phyloP scores from a whole-genome alignment of 75 land plant species.

The Pinus albicaulis region DNA sequence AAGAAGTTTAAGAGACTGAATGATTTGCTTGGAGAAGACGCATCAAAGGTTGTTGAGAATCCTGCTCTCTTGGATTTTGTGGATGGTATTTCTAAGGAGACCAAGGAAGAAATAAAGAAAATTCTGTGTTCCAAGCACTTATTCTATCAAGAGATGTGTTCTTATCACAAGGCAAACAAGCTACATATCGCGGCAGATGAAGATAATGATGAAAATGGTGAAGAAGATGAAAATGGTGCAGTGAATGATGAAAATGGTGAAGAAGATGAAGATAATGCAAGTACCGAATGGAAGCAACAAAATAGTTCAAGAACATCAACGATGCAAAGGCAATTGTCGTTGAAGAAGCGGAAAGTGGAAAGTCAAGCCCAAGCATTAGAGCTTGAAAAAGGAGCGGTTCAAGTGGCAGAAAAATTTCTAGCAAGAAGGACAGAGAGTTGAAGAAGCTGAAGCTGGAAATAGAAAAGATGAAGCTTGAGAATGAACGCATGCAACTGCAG shows the following conservation, averaged over 20 bases:
- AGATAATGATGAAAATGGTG: no score
- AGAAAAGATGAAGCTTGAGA: no score
- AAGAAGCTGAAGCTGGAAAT: no score
- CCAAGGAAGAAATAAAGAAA: slow-evolving; percentile 66
- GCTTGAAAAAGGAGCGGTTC: slow-evolving; percentile 53
- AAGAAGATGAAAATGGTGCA: not conserved
- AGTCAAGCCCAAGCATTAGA: slow-evolving; percentile 46
- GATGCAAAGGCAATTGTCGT: slow-evolving; percentile 26
- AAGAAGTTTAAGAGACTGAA: slow-evolving; percentile 64
- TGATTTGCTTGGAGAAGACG: slow-evolving; percentile 61
- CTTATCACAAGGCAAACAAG: slow-evolving; percentile 53
- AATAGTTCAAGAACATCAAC: slow-evolving; percentile 1
- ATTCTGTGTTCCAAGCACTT: slow-evolving; percentile 65
- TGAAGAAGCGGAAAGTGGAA: slow-evolving; percentile 42
- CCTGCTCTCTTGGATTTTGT: slow-evolving; percentile 51
- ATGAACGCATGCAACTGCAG: no score
- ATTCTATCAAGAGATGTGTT: slow-evolving; percentile 68
- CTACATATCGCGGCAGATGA: slow-evolving; percentile 4
- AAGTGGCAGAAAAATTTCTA: slow-evolving; percentile 74
- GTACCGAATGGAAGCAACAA: slow-evolving; percentile 8
- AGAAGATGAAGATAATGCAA: slow-evolving; percentile 7
- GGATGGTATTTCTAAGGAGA: slow-evolving; percentile 34
- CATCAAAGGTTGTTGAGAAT: slow-evolving; percentile 56
- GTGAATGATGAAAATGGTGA: not conserved
- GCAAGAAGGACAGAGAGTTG: no score